Evolutionary conservation across 306 rosid genomes (phyloP).

Genomic region (Bauhinia variegata): DNA sequence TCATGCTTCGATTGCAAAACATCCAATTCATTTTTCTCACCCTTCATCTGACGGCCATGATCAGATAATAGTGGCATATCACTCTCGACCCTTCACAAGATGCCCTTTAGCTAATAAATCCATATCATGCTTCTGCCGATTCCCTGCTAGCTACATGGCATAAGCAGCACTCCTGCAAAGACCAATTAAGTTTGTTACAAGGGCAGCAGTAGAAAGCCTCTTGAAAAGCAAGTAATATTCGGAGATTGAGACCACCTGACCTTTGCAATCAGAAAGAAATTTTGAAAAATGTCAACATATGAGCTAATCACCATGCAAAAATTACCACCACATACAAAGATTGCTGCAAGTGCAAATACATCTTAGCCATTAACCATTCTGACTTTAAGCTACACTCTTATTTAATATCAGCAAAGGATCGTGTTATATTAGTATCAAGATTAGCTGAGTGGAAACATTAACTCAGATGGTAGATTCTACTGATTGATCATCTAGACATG

Average conservation of each 20-base stretch:
- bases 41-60: neutral
- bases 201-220: slow-evolving; percentile 7
- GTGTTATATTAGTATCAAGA: neutral
- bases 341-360: neutral
- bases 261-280: no score
- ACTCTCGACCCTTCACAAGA: slow-evolving; percentile 23
- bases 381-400: neutral
- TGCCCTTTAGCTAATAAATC: slow-evolving; percentile 43
- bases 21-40: slow-evolving; percentile 42
- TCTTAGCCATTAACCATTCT: no score
- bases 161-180: slow-evolving; percentile 72
- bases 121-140: slow-evolving; percentile 47
- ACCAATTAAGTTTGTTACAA: slow-evolving; percentile 22
- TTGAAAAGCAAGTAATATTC: slow-evolving; percentile 1
- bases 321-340: neutral
- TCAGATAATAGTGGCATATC: slow-evolving; percentile 31
- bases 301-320: neutral
- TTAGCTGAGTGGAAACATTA: neutral
- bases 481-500: no score
- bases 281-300: neutral
- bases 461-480: neutral
- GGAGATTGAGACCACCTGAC: slow-evolving; percentile 11
- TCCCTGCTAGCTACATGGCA: slow-evolving; percentile 61
- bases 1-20: slow-evolving; percentile 45
- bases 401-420: neutral